Percentiles rank a stretch among this genome's conserved stretches.
These are phyloP conservation scores for Echinosophora koreensis DNA, from an alignment of 306 rosid genomes.

Conservation along the genomic window DNA sequence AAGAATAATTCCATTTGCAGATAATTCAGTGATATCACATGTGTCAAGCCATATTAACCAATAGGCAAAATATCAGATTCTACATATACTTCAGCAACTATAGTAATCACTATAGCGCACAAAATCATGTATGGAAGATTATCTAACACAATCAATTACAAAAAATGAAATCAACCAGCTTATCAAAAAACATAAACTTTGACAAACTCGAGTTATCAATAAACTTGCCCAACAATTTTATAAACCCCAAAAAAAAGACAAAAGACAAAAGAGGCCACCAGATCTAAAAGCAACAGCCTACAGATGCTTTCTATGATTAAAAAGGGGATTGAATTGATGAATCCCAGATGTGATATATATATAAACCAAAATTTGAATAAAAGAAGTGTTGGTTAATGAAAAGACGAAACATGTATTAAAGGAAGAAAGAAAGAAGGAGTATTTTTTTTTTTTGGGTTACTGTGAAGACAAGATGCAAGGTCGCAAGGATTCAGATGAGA, in stretches of 20 bases:
- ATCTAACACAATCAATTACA: not conserved
- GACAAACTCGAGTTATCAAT: not conserved
- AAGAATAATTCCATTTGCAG: constrained; percentile 23
- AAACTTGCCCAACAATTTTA: too few relatives aligned
- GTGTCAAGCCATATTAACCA: constrained; percentile 30
- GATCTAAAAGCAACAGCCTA: not conserved
- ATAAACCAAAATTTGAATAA: too few relatives aligned
- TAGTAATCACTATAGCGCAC: too few relatives aligned
- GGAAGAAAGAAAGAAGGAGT: too few relatives aligned
- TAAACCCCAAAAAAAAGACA: too few relatives aligned
- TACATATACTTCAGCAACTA: constrained; percentile 35
- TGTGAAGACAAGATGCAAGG: too few relatives aligned
- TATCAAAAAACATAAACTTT: not conserved
- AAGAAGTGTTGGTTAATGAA: too few relatives aligned
- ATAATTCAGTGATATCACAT: constrained; percentile 31
- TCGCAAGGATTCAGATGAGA: too few relatives aligned
- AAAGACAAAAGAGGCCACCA: not conserved
- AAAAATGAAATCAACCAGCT: not conserved
- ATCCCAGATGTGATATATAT: too few relatives aligned
- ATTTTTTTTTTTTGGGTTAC: too few relatives aligned
- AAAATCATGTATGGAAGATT: too few relatives aligned
- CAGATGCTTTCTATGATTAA: not conserved
- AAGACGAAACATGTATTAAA: too few relatives aligned
- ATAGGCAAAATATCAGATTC: constrained; percentile 30
- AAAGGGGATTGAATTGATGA: constrained; percentile 39